Evolutionary conservation across 139 green algal species (phyloP).

Genomic region (Dunaliella primolecta): DNA sequence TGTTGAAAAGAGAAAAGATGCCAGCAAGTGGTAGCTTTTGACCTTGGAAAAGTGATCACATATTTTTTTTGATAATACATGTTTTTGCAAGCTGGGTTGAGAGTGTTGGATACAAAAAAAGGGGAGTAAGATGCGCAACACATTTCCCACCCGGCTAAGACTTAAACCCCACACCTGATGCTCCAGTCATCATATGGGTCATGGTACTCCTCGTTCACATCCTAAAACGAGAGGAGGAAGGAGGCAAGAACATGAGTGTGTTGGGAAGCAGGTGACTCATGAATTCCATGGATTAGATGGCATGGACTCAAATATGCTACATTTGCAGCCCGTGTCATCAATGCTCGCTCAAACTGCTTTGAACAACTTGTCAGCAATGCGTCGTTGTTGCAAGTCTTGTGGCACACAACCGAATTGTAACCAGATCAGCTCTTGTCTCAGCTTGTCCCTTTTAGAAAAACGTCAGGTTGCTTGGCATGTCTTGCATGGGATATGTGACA

Average conservation of each 20-base stretch:
- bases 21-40: no score
- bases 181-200: slow-evolving; percentile 4
- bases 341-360: neutral
- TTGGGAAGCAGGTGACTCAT: neutral
- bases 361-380: neutral
- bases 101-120: neutral
- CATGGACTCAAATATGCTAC: neutral
- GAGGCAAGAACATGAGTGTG: neutral
- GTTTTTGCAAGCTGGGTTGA: neutral
- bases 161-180: neutral
- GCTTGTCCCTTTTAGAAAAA: no score
- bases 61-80: neutral
- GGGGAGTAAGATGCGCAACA: neutral
- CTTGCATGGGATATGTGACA: no score
- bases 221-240: no score
- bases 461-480: no score
- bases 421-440: no score
- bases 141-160: neutral
- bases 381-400: neutral
- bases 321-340: neutral
- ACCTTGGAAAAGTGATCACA: neutral
- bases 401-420: no score
- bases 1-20: no score
- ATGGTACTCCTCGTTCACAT: slow-evolving; percentile 15
- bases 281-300: neutral